phyloP scores from a whole-genome alignment of 495 filamentous ascomycete genomes.

The Daldinia decipiens region DNA sequence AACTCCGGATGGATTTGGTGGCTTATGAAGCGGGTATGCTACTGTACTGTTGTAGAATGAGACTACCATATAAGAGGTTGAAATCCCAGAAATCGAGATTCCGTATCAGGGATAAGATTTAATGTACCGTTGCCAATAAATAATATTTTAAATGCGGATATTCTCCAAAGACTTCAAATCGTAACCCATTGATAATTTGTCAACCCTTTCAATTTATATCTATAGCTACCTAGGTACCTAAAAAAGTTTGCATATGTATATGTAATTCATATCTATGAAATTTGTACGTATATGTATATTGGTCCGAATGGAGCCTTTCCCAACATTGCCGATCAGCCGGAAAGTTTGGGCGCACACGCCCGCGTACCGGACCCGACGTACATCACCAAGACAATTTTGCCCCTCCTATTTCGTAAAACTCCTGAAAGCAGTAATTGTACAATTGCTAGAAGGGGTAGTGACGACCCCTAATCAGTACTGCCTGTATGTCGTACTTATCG shows the following conservation, averaged over 20 bases:
- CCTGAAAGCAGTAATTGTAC: slow-evolving; percentile 4
- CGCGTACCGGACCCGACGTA: slow-evolving; percentile 16
- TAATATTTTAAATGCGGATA: too few relatives aligned
- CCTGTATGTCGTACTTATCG: slow-evolving; percentile 7
- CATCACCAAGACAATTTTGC: slow-evolving; percentile 34
- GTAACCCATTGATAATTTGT: too few relatives aligned
- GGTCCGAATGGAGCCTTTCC: background rate
- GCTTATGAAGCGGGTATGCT: too few relatives aligned
- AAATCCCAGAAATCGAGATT: background rate
- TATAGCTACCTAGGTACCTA: too few relatives aligned
- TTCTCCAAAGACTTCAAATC: too few relatives aligned
- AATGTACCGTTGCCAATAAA: too few relatives aligned
- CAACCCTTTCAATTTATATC: too few relatives aligned
- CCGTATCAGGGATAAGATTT: background rate
- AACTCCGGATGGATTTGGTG: background rate
- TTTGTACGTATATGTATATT: background rate
- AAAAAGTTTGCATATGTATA: too few relatives aligned
- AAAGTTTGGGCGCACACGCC: slow-evolving; percentile 1
- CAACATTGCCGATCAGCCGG: slow-evolving; percentile 1
- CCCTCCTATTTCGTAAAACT: slow-evolving; percentile 21
- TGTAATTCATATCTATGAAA: too few relatives aligned
- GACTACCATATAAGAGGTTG: too few relatives aligned
- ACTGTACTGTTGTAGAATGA: too few relatives aligned
- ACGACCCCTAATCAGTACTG: slow-evolving; percentile 19
- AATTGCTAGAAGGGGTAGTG: slow-evolving; percentile 17